These are phyloP conservation scores for Fonsecaea multimorphosa DNA, from an alignment of 2,329 filamentous ascomycete species.

Conservation along the genomic window DNA sequence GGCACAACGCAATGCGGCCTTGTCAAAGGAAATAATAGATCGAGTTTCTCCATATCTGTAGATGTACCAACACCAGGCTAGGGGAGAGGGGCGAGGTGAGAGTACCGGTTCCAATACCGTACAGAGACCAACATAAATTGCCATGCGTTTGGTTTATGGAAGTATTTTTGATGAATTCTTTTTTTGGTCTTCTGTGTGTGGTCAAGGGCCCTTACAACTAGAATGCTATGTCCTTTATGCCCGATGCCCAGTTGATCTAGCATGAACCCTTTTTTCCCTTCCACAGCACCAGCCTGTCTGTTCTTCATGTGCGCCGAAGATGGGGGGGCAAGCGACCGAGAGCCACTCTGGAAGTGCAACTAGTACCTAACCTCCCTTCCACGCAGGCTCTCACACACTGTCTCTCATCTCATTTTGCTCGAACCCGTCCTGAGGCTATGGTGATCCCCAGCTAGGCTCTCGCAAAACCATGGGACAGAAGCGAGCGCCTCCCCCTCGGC, in stretches of 20 bases:
- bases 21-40: no score
- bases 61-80: no score
- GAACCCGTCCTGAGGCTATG: neutral
- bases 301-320: neutral
- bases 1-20: no score
- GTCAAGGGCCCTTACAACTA: neutral
- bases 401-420: neutral
- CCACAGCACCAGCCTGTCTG: neutral
- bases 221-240: conserved; percentile 4
- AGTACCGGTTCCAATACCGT: no score
- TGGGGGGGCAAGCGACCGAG: neutral
- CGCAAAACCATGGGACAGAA: neutral
- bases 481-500: no score
- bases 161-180: conserved; percentile 1
- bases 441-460: neutral
- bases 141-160: no score
- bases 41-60: no score
- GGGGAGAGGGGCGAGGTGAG: no score
- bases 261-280: neutral
- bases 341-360: neutral
- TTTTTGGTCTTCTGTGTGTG: neutral
- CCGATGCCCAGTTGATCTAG: neutral
- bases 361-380: neutral
- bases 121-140: no score
- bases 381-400: neutral